phyloP scores from a whole-genome alignment of 140 eudicot species.

The Flaveria floridana region DNA sequence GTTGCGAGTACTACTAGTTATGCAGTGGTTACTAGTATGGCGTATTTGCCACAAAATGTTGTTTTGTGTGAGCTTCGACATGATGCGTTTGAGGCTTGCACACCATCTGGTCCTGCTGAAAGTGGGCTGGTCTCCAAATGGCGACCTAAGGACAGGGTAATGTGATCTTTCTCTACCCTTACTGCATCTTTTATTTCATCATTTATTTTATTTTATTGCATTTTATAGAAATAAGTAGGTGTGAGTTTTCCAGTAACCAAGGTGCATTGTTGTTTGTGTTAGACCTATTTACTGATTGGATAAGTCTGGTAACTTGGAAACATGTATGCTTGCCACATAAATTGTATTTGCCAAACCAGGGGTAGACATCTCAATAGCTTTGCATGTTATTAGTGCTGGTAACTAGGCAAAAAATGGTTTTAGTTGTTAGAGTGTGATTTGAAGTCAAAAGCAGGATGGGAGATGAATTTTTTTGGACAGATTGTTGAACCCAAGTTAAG shows the following conservation, averaged over 20 bases:
- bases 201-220: background rate
- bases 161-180: slow-evolving; percentile 6
- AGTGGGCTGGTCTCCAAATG: slow-evolving; percentile 80
- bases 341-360: background rate
- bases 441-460: background rate
- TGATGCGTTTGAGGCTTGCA: slow-evolving; percentile 62
- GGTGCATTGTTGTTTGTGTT: slow-evolving; percentile 7
- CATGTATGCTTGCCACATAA: background rate
- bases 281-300: slow-evolving; percentile 23
- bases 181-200: background rate
- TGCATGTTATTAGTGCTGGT: slow-evolving; percentile 7
- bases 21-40: slow-evolving; percentile 53
- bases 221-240: background rate
- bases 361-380: background rate
- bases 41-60: slow-evolving; percentile 70
- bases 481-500: background rate
- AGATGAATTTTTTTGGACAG: background rate
- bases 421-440: background rate
- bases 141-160: slow-evolving; percentile 84
- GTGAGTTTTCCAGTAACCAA: background rate
- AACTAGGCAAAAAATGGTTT: background rate
- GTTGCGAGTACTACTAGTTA: slow-evolving; percentile 42
- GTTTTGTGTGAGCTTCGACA: slow-evolving; percentile 78
- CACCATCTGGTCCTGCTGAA: slow-evolving; percentile 70
- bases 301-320: slow-evolving; percentile 6